A percentile compares a stretch with the other conserved stretches of the same genome.
Evolutionary conservation across 163 green algal species (phyloP).

Genomic region (Coccomyxa subellipsoidea): DNA sequence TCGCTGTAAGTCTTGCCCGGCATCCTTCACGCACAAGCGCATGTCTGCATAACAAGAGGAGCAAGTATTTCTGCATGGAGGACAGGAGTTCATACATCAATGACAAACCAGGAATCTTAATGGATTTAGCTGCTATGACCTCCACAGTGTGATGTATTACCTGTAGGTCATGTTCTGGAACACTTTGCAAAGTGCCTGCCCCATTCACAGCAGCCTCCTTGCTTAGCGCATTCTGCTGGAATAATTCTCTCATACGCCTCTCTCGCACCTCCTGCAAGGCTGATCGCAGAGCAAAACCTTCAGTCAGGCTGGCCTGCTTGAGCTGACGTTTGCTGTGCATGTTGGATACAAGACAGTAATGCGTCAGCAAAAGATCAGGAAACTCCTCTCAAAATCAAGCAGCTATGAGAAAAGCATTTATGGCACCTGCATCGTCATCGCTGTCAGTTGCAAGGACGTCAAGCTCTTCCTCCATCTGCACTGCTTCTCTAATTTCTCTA

Average conservation of each 20-base stretch:
- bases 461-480: not conserved
- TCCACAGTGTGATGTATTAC: too few relatives aligned
- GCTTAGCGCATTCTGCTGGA: not conserved
- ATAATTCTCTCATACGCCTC: not conserved
- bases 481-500: not conserved
- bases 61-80: too few relatives aligned
- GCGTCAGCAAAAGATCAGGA: not conserved
- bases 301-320: not conserved
- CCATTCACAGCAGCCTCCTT: not conserved
- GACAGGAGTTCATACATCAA: not conserved
- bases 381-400: too few relatives aligned
- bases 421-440: not conserved
- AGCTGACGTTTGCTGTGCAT: not conserved
- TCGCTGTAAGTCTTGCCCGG: too few relatives aligned
- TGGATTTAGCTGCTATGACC: too few relatives aligned
- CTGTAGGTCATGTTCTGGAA: not conserved
- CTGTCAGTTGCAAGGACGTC: slow-evolving; percentile 3
- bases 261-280: not conserved
- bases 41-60: not conserved
- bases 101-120: not conserved
- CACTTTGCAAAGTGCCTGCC: not conserved
- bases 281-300: not conserved
- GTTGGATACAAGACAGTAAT: not conserved
- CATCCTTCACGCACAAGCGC: too few relatives aligned
- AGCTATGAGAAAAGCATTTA: not conserved